Evolutionary conservation across 148 eudicot genomes (phyloP), one percentile per base, ranked within the genome.

Genomic region (Cornus florida): DNA sequence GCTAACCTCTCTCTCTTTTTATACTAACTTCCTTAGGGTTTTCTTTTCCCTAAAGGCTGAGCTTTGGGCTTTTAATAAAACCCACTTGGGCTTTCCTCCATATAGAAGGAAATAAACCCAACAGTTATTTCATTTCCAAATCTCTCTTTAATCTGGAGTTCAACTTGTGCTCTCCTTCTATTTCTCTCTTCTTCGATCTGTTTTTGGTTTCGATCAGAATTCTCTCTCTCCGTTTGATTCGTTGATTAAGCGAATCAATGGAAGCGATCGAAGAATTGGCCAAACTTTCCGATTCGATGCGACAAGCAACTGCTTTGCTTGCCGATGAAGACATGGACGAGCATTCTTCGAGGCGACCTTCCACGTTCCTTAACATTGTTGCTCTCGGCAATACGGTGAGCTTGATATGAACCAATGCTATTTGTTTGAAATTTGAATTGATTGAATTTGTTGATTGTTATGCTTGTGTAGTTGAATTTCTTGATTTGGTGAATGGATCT

Each of bases 191-290:
- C n/a, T 10, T 32, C 64, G 22, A 60, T 16, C 22, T 12, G 19
- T 20, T 16, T 48, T 8, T 23, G 35, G 19, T 80, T 65, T 90
- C 41, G 23, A 2, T 72, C 32, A 66, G 60, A 28, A 22, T 53
- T 67, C 70, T 23, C 13, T 5, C 66, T 69, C 16, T 69, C 60
- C 7, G 20, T 73, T 59, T 4, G 3, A 46, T 14, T 35, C 67
- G 64, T 79, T 79, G 73, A 81, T 78, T 77, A 10, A 22, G 19
- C 69, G 82, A 64, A 74, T 13, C 20, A 19, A 95, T 95, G 99
- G 99, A 95, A 50, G 97, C 97, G 90, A 95, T 95, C 89, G 97
- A 90, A 75, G 97, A 95, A 77, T 84, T 95, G 85, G 70, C 89
- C 2, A 87, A 93, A 85, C 97, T 95, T 32, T 91, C 97, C 3